Conservation (phyloP, 2,329 filamentous ascomycete genomes). For the Ascochyta clinopodiicola region DNA sequence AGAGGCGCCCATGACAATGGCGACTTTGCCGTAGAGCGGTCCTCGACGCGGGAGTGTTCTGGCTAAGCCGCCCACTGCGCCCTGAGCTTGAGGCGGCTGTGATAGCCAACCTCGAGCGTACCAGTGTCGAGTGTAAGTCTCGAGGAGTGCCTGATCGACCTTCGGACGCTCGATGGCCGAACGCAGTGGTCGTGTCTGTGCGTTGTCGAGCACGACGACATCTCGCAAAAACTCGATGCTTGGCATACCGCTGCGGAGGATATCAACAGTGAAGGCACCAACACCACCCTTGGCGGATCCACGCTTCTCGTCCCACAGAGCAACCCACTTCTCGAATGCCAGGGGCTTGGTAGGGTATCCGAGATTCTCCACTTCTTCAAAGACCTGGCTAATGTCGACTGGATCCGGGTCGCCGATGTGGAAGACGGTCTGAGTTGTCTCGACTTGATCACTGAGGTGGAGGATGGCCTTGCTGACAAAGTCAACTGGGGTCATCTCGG, state of each 20-base stretch:
- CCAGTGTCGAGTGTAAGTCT: slow-evolving; percentile 81
- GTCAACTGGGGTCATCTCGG: slow-evolving; percentile 85
- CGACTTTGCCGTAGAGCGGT: slow-evolving; percentile 71
- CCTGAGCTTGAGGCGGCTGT: slow-evolving; percentile 62
- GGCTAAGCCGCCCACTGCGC: slow-evolving; percentile 53
- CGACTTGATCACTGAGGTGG: slow-evolving; percentile 69
- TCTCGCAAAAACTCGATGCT: slow-evolving; percentile 72
- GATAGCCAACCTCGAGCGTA: slow-evolving; percentile 80
- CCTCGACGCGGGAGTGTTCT: slow-evolving; percentile 58
- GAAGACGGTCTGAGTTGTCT: slow-evolving; percentile 70
- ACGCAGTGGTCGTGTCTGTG: slow-evolving; percentile 67
- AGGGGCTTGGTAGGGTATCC: slow-evolving; percentile 74
- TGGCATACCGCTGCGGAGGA: slow-evolving; percentile 82
- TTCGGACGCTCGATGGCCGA: slow-evolving; percentile 68
- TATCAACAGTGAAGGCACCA: slow-evolving; percentile 77
- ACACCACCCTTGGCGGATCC: slow-evolving; percentile 69
- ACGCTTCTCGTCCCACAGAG: slow-evolving; percentile 74
- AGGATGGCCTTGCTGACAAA: slow-evolving; percentile 79
- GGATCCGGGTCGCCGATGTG: slow-evolving; percentile 78
- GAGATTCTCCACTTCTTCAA: slow-evolving; percentile 67
- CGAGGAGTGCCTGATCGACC: slow-evolving; percentile 72
- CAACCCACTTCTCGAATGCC: slow-evolving; percentile 75
- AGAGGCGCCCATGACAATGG: slow-evolving; percentile 79
- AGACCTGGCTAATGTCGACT: slow-evolving; percentile 69
- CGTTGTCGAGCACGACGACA: slow-evolving; percentile 76